Evolutionary conservation across 2,329 filamentous ascomycete species (phyloP).

Genomic region (Chrysoporthe cubensis): DNA sequence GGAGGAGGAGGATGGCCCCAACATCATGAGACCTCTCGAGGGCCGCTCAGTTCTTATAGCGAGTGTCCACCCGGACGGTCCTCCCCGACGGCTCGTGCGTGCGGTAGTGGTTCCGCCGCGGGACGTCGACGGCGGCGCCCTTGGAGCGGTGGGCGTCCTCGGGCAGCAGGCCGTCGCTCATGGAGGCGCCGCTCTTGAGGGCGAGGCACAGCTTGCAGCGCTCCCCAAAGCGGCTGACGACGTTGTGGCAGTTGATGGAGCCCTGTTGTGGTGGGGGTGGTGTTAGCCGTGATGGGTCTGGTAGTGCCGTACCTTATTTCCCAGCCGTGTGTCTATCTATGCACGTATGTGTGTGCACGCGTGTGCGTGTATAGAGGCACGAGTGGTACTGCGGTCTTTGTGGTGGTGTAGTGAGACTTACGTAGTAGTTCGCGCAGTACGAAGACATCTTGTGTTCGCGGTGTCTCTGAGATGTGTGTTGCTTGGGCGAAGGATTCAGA

Average conservation of each 20-base stretch:
- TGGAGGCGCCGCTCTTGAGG: slow-evolving; percentile 35
- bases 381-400: background rate
- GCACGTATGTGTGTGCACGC: background rate
- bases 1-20: background rate
- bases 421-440: slow-evolving; percentile 46
- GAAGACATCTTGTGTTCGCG: slow-evolving; percentile 34
- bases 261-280: slow-evolving; percentile 33
- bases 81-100: slow-evolving; percentile 20
- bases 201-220: slow-evolving; percentile 41
- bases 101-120: slow-evolving; percentile 23
- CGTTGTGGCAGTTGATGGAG: slow-evolving; percentile 43
- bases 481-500: too few relatives aligned
- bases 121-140: slow-evolving; percentile 22
- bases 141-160: slow-evolving; percentile 29
- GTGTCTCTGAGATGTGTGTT: background rate
- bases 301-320: too few relatives aligned
- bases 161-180: slow-evolving; percentile 35
- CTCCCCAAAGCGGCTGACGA: slow-evolving; percentile 42
- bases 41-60: slow-evolving; percentile 13
- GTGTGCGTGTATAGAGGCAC: background rate
- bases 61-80: slow-evolving; percentile 23
- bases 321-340: background rate
- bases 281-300: too few relatives aligned
- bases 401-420: slow-evolving; percentile 28
- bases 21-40: background rate